Conservation (phyloP, 116 monocot species). For the Phalaenopsis hybrid region DNA sequence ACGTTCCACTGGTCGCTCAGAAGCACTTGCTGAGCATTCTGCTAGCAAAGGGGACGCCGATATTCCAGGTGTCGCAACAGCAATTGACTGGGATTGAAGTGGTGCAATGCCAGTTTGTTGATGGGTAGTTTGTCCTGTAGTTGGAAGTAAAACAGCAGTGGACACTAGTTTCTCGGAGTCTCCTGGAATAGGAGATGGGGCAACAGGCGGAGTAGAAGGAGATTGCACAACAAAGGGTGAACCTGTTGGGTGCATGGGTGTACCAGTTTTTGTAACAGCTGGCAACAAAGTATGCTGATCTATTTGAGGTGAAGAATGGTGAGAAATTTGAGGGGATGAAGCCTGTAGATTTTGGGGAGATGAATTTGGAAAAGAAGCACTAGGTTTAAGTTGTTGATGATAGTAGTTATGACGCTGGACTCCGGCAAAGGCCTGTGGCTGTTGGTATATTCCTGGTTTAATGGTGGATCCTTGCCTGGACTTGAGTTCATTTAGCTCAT, state of each 20-base stretch:
- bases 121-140: constrained; percentile 27
- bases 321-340: constrained; percentile 79
- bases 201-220: constrained; percentile 51
- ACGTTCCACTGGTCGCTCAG: constrained; percentile 60
- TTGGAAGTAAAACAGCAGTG: constrained; percentile 30
- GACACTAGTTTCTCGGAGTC: constrained; percentile 61
- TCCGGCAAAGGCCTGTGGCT: constrained; percentile 23
- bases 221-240: constrained; percentile 67
- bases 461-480: constrained; percentile 31
- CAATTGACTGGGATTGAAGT: constrained; percentile 48
- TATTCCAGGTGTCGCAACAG: constrained; percentile 88
- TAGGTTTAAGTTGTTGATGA: constrained; percentile 44
- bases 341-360: constrained; percentile 64
- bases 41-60: constrained; percentile 86
- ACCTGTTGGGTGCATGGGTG: constrained; percentile 55
- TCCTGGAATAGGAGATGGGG: constrained; percentile 55
- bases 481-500: constrained; percentile 56
- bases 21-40: constrained; percentile 41
- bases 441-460: constrained; percentile 50
- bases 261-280: constrained; percentile 50
- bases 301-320: constrained; percentile 78
- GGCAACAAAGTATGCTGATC: constrained; percentile 59
- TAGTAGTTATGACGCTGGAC: constrained; percentile 39
- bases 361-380: constrained; percentile 42
- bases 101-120: constrained; percentile 33